phyloP scores from a whole-genome alignment of 805 yeast species.

The Ogataea wickerhamii region DNA sequence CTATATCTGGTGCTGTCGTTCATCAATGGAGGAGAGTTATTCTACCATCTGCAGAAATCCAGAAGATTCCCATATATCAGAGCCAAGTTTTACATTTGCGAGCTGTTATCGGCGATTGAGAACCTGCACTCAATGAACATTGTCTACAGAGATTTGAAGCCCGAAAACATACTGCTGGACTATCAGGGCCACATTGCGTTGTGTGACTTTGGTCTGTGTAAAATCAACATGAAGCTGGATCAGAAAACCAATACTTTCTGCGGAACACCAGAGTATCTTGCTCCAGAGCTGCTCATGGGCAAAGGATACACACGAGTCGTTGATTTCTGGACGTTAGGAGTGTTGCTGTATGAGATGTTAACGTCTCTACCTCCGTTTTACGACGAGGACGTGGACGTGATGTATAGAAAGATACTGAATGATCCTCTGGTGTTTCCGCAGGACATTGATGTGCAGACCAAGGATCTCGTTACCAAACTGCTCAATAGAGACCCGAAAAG shows the following conservation, averaged over 20 bases:
- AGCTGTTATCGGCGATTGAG: conserved; percentile 87
- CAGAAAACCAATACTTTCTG: conserved; percentile 90
- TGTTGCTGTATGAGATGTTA: conserved; percentile 89
- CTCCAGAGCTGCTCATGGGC: conserved; percentile 88
- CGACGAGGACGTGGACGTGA: conserved; percentile 86
- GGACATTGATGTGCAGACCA: conserved; percentile 82
- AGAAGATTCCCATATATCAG: conserved; percentile 87
- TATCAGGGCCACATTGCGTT: conserved; percentile 97
- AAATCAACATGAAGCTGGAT: conserved; percentile 86
- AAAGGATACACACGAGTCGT: conserved; percentile 94
- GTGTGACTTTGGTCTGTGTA: conserved; percentile 96
- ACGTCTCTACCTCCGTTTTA: conserved; percentile 97
- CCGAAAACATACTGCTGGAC: conserved; percentile 90
- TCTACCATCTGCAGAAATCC: conserved; percentile 88
- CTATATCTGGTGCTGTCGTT: conserved; percentile 86
- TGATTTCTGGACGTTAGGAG: conserved; percentile 99
- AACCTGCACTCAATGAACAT: conserved; percentile 88
- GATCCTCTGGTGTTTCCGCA: conserved; percentile 88
- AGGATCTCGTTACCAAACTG: conserved; percentile 69
- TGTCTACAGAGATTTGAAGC: conserved; percentile 92
- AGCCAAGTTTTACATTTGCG: conserved; percentile 91
- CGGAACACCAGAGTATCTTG: conserved; percentile 96
- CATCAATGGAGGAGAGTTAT: conserved; percentile 95
- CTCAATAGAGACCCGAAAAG: conserved; percentile 81
- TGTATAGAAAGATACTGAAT: conserved; percentile 91